These are phyloP conservation scores for Furculomyces boomerangus DNA, from an alignment of 371 early-diverging fungal species.

Conservation along the genomic window DNA sequence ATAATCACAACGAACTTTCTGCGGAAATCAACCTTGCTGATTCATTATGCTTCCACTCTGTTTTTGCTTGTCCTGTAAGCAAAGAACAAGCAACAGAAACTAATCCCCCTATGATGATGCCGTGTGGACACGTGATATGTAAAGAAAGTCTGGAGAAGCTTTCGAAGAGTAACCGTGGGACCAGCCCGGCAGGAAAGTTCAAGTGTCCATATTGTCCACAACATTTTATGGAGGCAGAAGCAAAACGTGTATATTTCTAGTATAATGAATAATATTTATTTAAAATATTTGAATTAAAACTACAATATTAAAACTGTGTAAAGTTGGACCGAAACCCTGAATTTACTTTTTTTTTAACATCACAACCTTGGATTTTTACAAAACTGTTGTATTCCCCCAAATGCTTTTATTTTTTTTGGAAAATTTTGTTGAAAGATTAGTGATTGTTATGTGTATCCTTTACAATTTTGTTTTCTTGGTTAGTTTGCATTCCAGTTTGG, in stretches of 20 bases:
- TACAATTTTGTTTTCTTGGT: no score
- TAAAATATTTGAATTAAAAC: no score
- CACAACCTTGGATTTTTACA: no score
- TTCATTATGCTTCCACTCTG: slow-evolving; percentile 70
- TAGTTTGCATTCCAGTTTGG: no score
- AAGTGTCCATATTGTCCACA: slow-evolving; percentile 96
- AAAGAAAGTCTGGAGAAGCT: slow-evolving; percentile 71
- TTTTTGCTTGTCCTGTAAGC: slow-evolving; percentile 94
- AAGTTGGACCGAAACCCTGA: no score
- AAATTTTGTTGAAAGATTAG: no score
- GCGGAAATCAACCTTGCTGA: slow-evolving; percentile 72
- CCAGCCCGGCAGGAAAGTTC: slow-evolving; percentile 25
- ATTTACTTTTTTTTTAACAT: no score
- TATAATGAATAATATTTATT: no score
- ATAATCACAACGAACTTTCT: slow-evolving; percentile 72
- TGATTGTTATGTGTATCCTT: no score
- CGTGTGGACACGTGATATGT: slow-evolving; percentile 93
- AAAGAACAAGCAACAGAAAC: slow-evolving; percentile 83
- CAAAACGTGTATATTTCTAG: slow-evolving; percentile 63
- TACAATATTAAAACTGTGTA: no score
- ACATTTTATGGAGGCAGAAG: slow-evolving; percentile 57
- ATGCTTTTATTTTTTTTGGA: no score
- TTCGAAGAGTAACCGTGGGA: slow-evolving; percentile 25
- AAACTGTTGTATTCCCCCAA: no score
- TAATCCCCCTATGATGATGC: slow-evolving; percentile 97